phyloP scores from a whole-genome alignment of 306 rosid species.

The Amphicarpaea edgeworthii region DNA sequence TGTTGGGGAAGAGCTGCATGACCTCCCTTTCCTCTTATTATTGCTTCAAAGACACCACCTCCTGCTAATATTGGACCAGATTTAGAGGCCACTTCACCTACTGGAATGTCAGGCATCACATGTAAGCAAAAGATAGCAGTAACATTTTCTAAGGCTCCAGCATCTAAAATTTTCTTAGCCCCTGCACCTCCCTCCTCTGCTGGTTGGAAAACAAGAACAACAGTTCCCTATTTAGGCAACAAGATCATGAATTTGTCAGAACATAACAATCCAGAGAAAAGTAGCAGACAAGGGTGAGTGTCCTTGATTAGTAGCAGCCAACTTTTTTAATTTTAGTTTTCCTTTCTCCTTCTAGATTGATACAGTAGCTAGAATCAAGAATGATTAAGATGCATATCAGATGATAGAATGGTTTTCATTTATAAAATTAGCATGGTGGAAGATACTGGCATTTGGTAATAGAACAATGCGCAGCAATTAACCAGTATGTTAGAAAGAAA shows the following conservation, averaged over 20 bases:
- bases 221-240: conserved; percentile 70
- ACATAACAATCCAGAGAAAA: not conserved
- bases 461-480: too few relatives aligned
- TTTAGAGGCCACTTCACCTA: conserved; percentile 69
- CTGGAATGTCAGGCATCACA: conserved; percentile 49
- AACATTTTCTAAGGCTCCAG: conserved; percentile 76
- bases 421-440: too few relatives aligned
- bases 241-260: conserved; percentile 12
- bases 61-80: conserved; percentile 79
- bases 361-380: not conserved
- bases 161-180: conserved; percentile 66
- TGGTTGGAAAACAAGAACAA: conserved; percentile 94
- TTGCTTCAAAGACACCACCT: conserved; percentile 83
- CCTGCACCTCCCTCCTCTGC: conserved; percentile 96
- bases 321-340: conserved; percentile 5
- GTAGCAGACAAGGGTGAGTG: conserved; percentile 25
- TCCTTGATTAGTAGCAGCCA: not conserved
- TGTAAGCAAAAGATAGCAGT: conserved; percentile 86
- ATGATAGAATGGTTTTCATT: too few relatives aligned
- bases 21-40: conserved; percentile 83
- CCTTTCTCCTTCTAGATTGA: not conserved
- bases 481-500: too few relatives aligned
- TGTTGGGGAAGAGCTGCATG: conserved; percentile 94
- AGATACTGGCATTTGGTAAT: too few relatives aligned
- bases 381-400: not conserved